These are phyloP conservation scores for Neurospora discreta DNA, from an alignment of 495 filamentous ascomycete genomes.

Conservation along the genomic window DNA sequence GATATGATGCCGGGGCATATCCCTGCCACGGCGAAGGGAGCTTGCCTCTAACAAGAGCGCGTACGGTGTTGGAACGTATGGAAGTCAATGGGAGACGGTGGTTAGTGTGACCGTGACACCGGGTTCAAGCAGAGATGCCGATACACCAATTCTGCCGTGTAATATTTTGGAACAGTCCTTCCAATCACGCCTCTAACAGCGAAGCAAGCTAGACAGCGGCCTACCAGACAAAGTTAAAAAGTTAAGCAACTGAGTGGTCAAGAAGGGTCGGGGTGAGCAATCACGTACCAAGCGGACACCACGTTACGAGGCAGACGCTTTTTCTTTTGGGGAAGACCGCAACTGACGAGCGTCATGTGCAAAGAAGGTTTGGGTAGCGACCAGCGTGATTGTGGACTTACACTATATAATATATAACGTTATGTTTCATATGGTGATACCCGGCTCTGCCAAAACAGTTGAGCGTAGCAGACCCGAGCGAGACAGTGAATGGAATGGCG, in stretches of 20 bases:
- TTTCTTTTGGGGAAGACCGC: background rate
- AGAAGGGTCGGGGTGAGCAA: background rate
- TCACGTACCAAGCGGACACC: background rate
- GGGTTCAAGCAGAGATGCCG: slow-evolving; percentile 12
- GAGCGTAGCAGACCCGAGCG: slow-evolving; percentile 1
- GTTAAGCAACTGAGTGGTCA: background rate
- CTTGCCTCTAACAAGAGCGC: slow-evolving; percentile 1
- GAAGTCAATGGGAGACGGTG: slow-evolving; percentile 7
- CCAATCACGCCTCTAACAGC: background rate
- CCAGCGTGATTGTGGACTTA: background rate
- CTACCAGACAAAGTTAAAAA: background rate
- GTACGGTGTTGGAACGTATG: slow-evolving; percentile 1
- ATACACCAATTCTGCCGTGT: background rate
- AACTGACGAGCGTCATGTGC: background rate
- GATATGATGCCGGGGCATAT: slow-evolving; percentile 1
- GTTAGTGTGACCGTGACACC: slow-evolving; percentile 15
- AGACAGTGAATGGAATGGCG: slow-evolving; percentile 4
- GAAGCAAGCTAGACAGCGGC: background rate
- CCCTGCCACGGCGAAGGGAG: slow-evolving; percentile 6
- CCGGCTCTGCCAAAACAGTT: slow-evolving; percentile 5
- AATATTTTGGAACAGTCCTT: background rate
- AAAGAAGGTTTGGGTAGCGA: background rate
- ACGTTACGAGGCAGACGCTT: background rate
- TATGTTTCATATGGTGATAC: slow-evolving; percentile 7
- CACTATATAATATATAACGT: background rate